Percentiles rank a stretch among this genome's conserved stretches.
phyloP scores from a whole-genome alignment of 1,284 basidiomycete species.

The Exsudoporus floridanus region DNA sequence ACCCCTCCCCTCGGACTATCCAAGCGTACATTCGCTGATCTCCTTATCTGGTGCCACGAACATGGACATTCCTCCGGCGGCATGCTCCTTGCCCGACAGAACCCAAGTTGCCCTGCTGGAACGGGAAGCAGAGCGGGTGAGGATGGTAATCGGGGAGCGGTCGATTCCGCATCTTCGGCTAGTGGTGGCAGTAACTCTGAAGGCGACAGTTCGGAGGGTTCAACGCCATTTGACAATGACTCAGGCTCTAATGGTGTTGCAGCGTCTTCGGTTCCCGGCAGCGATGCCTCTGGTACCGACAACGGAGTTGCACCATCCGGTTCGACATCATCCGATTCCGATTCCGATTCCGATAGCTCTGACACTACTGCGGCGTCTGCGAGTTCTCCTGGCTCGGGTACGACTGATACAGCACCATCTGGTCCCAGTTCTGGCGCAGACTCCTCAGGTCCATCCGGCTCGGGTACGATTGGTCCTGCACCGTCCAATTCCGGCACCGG shows the following conservation, averaged over 20 bases:
- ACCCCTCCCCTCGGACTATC: constrained; percentile 27
- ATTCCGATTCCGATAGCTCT: not conserved
- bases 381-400: not conserved
- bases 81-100: constrained; percentile 27
- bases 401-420: not conserved
- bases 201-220: not conserved
- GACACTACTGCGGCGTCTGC: not conserved
- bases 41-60: constrained; percentile 33
- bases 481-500: not conserved
- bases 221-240: not conserved
- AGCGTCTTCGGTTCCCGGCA: constrained; percentile 4
- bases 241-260: constrained; percentile 5
- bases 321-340: not conserved
- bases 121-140: not conserved
- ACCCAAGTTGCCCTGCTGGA: constrained; percentile 17
- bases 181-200: not conserved
- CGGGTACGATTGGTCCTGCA: too few relatives aligned
- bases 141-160: not conserved
- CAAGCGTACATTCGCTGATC: constrained; percentile 25
- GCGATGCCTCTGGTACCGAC: constrained; percentile 3
- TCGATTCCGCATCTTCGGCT: not conserved
- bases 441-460: too few relatives aligned
- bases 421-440: too few relatives aligned
- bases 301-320: constrained; percentile 1
- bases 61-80: constrained; percentile 9